Conservation (phyloP, 352 stramenopile genomes). For the Pythium apleroticum region DNA sequence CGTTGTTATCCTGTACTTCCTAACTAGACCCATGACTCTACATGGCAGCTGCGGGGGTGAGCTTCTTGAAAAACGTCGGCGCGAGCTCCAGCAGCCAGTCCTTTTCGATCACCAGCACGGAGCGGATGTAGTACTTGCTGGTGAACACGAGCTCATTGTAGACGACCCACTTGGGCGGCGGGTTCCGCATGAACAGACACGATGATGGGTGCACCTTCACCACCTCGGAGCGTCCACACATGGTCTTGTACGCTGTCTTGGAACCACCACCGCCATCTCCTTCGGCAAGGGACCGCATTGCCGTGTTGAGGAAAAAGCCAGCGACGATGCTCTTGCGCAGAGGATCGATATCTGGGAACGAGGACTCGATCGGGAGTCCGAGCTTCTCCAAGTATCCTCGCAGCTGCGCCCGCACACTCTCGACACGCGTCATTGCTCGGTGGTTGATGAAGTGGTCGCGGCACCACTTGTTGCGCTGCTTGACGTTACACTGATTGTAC, state of each 20-base stretch:
- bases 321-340: slow-evolving; percentile 87
- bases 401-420: slow-evolving; percentile 77
- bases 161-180: slow-evolving; percentile 80
- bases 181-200: slow-evolving; percentile 88
- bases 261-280: slow-evolving; percentile 51
- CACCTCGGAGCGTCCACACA: slow-evolving; percentile 78
- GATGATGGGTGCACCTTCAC: slow-evolving; percentile 90
- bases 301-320: slow-evolving; percentile 88
- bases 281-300: slow-evolving; percentile 80
- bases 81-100: slow-evolving; percentile 87
- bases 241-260: slow-evolving; percentile 87
- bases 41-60: slow-evolving; percentile 26
- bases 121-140: slow-evolving; percentile 90
- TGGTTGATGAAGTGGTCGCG: slow-evolving; percentile 87
- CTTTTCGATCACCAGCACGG: slow-evolving; percentile 86
- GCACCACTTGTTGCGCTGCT: slow-evolving; percentile 87
- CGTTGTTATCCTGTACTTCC: neutral
- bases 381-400: slow-evolving; percentile 73
- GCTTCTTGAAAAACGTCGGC: slow-evolving; percentile 81
- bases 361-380: slow-evolving; percentile 62
- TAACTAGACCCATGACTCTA: too few relatives aligned
- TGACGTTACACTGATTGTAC: slow-evolving; percentile 65
- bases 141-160: slow-evolving; percentile 92
- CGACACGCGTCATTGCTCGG: slow-evolving; percentile 81
- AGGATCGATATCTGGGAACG: slow-evolving; percentile 77